Conservation (phyloP, 1,284 basidiomycete genomes). For the Termitomyces sp. region DNA sequence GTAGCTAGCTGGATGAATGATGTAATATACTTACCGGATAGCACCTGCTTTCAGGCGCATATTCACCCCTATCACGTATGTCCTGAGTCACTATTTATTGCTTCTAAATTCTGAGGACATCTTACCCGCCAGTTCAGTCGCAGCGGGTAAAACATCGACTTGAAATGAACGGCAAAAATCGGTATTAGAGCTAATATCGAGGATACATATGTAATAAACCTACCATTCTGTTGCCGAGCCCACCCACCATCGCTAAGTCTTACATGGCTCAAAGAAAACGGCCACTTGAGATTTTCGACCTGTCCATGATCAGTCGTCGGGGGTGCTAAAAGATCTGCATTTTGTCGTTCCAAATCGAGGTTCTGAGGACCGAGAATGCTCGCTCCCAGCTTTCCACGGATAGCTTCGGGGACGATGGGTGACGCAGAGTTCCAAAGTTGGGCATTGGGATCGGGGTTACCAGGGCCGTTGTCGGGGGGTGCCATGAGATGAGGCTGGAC, state of each 20-base stretch:
- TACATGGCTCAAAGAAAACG: slow-evolving; percentile 52
- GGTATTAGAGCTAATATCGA: background rate
- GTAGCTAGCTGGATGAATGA: background rate
- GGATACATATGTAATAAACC: slow-evolving; percentile 3
- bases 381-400: slow-evolving; percentile 23
- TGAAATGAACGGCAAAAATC: background rate
- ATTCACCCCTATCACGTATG: slow-evolving; percentile 36
- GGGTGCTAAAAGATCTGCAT: slow-evolving; percentile 46
- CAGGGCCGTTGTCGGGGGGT: slow-evolving; percentile 2
- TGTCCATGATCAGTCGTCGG: slow-evolving; percentile 46
- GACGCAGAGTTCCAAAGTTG: slow-evolving; percentile 9
- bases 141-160: slow-evolving; percentile 41
- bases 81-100: background rate
- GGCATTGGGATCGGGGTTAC: slow-evolving; percentile 4
- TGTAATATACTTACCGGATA: slow-evolving; percentile 33
- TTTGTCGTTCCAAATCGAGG: slow-evolving; percentile 40
- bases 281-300: slow-evolving; percentile 52
- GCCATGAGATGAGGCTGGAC: background rate
- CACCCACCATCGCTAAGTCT: slow-evolving; percentile 53
- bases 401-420: slow-evolving; percentile 18
- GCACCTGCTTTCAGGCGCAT: slow-evolving; percentile 56
- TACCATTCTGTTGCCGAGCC: slow-evolving; percentile 52
- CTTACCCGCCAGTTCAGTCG: slow-evolving; percentile 31
- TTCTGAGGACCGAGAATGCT: slow-evolving; percentile 47
- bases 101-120: background rate